Conservation (phyloP, 257 asterid species). For the Lycium ferocissimum region DNA sequence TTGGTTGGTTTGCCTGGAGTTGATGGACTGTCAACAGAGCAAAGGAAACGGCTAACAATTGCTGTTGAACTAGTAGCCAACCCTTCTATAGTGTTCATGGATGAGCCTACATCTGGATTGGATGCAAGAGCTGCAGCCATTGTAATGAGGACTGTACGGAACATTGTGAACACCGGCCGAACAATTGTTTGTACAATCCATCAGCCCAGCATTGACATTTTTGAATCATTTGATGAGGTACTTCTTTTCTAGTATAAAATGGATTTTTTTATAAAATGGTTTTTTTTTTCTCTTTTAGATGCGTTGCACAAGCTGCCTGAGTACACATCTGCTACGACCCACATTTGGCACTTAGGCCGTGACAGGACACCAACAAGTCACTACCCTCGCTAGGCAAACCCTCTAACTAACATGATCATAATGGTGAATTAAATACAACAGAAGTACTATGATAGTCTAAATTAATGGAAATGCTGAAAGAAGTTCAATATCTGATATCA, state of each 20-base stretch:
- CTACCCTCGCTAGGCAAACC: no score
- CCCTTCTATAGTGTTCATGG: constrained; percentile 94
- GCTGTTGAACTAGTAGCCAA: constrained; percentile 97
- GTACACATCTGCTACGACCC: constrained; percentile 3
- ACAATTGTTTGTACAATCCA: constrained; percentile 97
- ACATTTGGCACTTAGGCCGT: background rate
- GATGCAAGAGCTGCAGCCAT: constrained; percentile 98
- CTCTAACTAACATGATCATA: no score
- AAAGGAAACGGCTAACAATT: constrained; percentile 90
- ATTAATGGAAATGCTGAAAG: background rate
- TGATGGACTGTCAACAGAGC: constrained; percentile 94
- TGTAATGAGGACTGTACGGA: constrained; percentile 97
- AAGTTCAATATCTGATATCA: background rate
- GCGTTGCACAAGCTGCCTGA: background rate
- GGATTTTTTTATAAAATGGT: constrained; percentile 1
- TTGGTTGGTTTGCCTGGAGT: constrained; percentile 94
- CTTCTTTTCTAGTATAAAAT: constrained; percentile 30
- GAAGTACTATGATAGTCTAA: background rate
- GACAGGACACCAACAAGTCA: background rate
- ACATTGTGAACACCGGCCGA: constrained; percentile 92
- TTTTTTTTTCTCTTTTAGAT: constrained; percentile 1
- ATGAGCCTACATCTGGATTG: constrained; percentile 96
- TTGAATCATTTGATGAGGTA: constrained; percentile 98
- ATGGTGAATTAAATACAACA: no score
- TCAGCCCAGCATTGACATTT: constrained; percentile 97